These are phyloP conservation scores for Pelargonium myrrhifolium DNA, from an alignment of 441 rosid species.

Conservation along the genomic window DNA sequence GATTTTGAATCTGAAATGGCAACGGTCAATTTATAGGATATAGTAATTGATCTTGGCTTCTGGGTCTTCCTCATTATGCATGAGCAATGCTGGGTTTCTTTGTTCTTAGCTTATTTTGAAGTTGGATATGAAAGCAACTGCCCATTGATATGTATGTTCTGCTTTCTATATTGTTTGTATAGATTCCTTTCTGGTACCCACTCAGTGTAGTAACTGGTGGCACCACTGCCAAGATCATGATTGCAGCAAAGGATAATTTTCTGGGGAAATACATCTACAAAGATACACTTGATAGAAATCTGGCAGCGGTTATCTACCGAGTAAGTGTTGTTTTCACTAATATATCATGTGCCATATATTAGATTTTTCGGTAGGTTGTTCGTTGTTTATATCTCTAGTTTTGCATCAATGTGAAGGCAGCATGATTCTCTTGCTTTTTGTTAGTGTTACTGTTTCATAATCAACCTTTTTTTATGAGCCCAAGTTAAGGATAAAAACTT, in stretches of 20 bases:
- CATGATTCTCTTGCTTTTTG: too few species aligned
- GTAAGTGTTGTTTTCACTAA: slow-evolving; percentile 29
- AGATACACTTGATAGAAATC: slow-evolving; percentile 80
- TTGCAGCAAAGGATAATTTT: slow-evolving; percentile 84
- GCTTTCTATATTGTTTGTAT: too few species aligned
- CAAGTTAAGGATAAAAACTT: too few species aligned
- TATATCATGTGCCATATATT: too few species aligned
- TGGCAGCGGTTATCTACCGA: slow-evolving; percentile 81
- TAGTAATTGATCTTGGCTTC: neutral
- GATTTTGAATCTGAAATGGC: neutral
- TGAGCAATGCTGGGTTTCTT: neutral
- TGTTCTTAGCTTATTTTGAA: neutral
- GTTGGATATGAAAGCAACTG: neutral
- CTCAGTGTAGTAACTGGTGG: slow-evolving; percentile 74
- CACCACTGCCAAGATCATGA: slow-evolving; percentile 92
- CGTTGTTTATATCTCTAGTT: neutral
- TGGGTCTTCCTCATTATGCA: neutral
- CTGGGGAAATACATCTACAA: slow-evolving; percentile 86
- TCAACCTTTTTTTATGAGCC: too few species aligned
- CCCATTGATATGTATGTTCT: neutral
- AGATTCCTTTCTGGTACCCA: slow-evolving; percentile 92
- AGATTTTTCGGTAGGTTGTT: neutral
- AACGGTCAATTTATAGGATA: too few species aligned
- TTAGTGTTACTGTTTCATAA: too few species aligned
- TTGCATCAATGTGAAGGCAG: neutral